Base-by-base conservation (phyloP, 192 early-diverging fungal species). In the Mycoemilia scoparia region DNA sequence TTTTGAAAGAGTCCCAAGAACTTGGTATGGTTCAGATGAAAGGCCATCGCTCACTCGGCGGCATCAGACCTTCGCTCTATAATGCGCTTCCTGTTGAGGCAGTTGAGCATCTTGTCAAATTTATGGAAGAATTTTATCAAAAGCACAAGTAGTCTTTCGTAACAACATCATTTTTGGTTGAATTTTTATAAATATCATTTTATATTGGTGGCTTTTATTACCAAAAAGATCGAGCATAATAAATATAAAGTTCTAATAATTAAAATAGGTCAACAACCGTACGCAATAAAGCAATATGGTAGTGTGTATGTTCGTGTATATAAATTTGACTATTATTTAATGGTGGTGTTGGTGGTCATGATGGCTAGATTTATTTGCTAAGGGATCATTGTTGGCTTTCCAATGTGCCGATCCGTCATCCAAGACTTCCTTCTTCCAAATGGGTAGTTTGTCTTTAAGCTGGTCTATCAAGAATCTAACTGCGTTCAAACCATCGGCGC, bases 361-460 rank as follows among this genome's bases (percentile, higher is more conserved):
- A n/a, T n/a, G n/a, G n/a, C n/a, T n/a, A n/a, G n/a, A n/a, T n/a
- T n/a, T n/a, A n/a, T n/a, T n/a, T n/a, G n/a, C n/a, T n/a, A n/a
- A n/a, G n/a, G n/a, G n/a, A 1, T 32, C 14, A 21, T 69, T 60
- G 43, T 72, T 72, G 24, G 60, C 66, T 43, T 82, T 85, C 82
- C 82, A 85, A 1, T 53, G 43, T 13, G 17, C 65, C 16, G 71
- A 71, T 2, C 84, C 90, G 42, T 84, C 85, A 7, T 66, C 66
- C 41, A 91, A 81, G 2, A 79, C 41, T 49, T 96, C 91, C 47
- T 82, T 83, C 45, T 96, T 96, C 91, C 91, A 96, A 24, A 96
- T 83, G 3, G 87, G 87, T 34, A 80, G 70, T 12, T 66, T 52
- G 0, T 51, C 70, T 51, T 96, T 96, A n/a, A 96, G 61, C 33